Evolutionary conservation across 768 basidiomycete genomes (phyloP).

Genomic region (Pleurotus sapidus): DNA sequence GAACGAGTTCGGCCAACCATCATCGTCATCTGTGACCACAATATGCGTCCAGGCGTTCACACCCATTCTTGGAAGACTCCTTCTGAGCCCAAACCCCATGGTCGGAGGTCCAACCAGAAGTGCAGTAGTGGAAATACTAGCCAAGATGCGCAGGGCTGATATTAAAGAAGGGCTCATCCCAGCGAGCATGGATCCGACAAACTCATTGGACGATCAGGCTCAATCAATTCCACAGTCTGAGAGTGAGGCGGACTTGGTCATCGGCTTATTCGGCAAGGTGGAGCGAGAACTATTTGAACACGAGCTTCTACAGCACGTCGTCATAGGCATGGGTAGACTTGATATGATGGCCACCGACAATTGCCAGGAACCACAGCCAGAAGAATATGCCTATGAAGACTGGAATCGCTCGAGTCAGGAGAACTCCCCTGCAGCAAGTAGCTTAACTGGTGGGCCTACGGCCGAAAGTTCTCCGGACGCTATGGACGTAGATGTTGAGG

Average conservation of each 20-base stretch:
- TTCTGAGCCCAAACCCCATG: conserved; percentile 74
- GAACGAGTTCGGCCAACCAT: conserved; percentile 29
- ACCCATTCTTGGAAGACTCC: conserved; percentile 83
- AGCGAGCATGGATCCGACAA: conserved; percentile 12
- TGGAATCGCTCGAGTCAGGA: not conserved
- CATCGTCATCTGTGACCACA: conserved; percentile 33
- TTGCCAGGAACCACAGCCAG: conserved; percentile 32
- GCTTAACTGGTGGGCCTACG: not conserved
- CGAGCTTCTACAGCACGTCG: conserved; percentile 82
- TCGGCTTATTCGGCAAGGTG: conserved; percentile 47
- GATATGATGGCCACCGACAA: conserved; percentile 29
- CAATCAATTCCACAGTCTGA: conserved; percentile 20
- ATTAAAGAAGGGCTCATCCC: conserved; percentile 27
- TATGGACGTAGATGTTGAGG: not conserved
- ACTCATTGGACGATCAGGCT: conserved; percentile 9
- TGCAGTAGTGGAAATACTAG: conserved; percentile 76
- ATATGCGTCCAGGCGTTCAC: conserved; percentile 89
- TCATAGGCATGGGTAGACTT: conserved; percentile 85
- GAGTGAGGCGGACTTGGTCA: conserved; percentile 21
- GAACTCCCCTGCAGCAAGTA: not conserved
- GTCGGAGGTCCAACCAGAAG: conserved; percentile 73
- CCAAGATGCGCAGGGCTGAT: conserved; percentile 64
- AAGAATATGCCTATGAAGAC: conserved; percentile 18
- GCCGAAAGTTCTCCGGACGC: not conserved
- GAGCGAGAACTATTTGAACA: conserved; percentile 70